Base-by-base conservation (phyloP, 805 yeast species). In the Yarrowia deformans region DNA sequence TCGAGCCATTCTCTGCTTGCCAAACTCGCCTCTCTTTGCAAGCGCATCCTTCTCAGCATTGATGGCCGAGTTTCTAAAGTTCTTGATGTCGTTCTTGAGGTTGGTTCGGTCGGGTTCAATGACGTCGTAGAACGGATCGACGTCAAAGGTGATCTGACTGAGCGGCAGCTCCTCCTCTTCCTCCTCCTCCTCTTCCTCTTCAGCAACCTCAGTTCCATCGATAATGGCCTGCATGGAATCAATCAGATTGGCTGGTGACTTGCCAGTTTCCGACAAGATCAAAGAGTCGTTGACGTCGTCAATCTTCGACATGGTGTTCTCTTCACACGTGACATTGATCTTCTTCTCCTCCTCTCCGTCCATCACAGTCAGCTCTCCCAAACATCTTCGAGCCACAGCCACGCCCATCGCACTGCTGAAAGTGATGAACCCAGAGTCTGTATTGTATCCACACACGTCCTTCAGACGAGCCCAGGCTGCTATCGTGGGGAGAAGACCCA, bases 31-130 rank as follows among this genome's bases (percentile, higher is more conserved):
- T 14, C 69, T 70, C 29, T 54, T 71, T 9, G 67, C 69, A 12
- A 55, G 54, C 18, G 70, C 63, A 8, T 37, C 55, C 37, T 58
- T 54, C 58, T 73, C 75, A 32, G 69, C 48, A 19, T 39, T 45
- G 42, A 71, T 35, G 7, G 76, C 69, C 34, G 70, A 70, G 46
- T 70, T 67, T 61, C 77, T 43, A 52, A 74, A 74, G 45, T 68
- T 63, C 32, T 54, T 61, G 42, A 74, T 72, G 14, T 72, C 77
- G 18, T 63, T 67, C 18, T 70, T 69, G 37, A 72, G 52, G n/a
- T 39, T 66, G 16, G 69, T 72, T 13, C 69, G 69, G 12, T 71
- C 73, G 8, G 68, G 68, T 39, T 63, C 68, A 32, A 39, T 46
- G 5, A 63, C 56, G 18, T 63, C 68, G n/a, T 67, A 39, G 49